phyloP scores from a whole-genome alignment of 768 basidiomycete species.

The Collybiopsis confluens region DNA sequence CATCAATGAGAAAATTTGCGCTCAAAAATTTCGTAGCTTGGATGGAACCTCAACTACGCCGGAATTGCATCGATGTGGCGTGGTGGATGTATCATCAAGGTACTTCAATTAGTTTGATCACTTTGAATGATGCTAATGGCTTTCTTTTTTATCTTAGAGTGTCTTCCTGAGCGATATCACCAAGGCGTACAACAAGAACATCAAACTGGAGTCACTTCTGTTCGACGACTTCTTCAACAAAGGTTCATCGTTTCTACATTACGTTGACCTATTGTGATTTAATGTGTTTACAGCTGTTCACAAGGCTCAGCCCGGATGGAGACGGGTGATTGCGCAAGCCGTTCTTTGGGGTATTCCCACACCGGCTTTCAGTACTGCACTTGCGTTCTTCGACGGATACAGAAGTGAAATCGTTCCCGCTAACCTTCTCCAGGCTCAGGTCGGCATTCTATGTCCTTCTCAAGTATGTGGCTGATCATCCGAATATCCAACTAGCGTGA shows the following conservation, averaged over 20 bases:
- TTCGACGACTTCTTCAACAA: conserved; percentile 98
- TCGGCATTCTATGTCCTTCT: conserved; percentile 21
- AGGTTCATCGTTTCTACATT: conserved; percentile 35
- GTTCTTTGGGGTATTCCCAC: conserved; percentile 97
- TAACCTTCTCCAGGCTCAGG: conserved; percentile 92
- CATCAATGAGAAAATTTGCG: background rate
- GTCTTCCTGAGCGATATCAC: conserved; percentile 96
- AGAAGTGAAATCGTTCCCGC: conserved; percentile 92
- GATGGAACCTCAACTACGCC: conserved; percentile 95
- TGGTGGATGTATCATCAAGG: conserved; percentile 99
- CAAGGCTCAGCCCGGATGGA: conserved; percentile 96
- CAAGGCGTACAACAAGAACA: conserved; percentile 81
- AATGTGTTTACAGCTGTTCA: conserved; percentile 61
- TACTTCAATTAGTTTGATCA: too few species aligned
- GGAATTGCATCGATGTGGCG: conserved; percentile 99
- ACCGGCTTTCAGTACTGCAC: conserved; percentile 95
- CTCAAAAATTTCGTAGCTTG: conserved; percentile 36
- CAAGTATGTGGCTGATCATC: conserved; percentile 8
- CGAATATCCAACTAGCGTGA: conserved; percentile 88
- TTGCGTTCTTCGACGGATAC: conserved; percentile 99
- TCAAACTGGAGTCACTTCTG: conserved; percentile 83
- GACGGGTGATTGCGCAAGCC: conserved; percentile 93
- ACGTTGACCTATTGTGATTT: conserved; percentile 4
- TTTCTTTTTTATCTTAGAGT: conserved; percentile 48
- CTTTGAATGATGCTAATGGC: background rate